Percentiles rank a stretch among this genome's conserved stretches.
phyloP scores from a whole-genome alignment of 306 rosid species.

The Lupinus albus region DNA sequence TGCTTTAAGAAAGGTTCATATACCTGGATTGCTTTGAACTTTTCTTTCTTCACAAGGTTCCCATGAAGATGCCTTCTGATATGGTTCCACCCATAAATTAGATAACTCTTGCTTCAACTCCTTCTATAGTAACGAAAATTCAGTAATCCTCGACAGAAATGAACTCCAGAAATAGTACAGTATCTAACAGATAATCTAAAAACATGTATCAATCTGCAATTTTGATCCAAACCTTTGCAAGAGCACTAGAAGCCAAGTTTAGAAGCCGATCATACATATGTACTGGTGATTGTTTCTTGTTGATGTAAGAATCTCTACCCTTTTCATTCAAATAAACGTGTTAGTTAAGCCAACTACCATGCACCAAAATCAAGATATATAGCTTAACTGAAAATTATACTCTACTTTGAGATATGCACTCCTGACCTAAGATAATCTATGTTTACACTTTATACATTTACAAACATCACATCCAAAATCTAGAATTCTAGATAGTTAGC shows the following conservation, averaged over 20 bases:
- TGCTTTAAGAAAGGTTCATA: conserved; percentile 7
- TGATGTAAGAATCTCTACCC: conserved; percentile 44
- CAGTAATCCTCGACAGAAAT: conserved; percentile 29
- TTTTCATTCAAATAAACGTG: conserved; percentile 40
- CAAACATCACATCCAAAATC: neutral
- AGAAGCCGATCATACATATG: conserved; percentile 79
- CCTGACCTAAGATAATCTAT: neutral
- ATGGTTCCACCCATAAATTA: conserved; percentile 71
- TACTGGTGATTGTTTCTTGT: conserved; percentile 49
- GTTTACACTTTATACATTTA: neutral
- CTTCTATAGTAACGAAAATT: conserved; percentile 48
- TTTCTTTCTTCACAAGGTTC: conserved; percentile 79
- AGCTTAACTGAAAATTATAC: neutral
- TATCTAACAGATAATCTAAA: conserved; percentile 23
- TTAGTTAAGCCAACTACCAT: conserved; percentile 11
- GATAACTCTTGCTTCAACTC: conserved; percentile 73
- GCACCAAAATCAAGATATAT: neutral
- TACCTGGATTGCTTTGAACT: conserved; percentile 50
- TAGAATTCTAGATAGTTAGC: neutral
- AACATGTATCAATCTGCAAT: conserved; percentile 14
- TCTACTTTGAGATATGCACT: neutral
- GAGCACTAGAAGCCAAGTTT: conserved; percentile 71
- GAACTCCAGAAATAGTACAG: neutral
- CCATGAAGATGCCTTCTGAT: conserved; percentile 64
- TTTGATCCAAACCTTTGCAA: conserved; percentile 64